Conservation (phyloP, 148 eudicot genomes). For the Heliosperma pusillum region DNA sequence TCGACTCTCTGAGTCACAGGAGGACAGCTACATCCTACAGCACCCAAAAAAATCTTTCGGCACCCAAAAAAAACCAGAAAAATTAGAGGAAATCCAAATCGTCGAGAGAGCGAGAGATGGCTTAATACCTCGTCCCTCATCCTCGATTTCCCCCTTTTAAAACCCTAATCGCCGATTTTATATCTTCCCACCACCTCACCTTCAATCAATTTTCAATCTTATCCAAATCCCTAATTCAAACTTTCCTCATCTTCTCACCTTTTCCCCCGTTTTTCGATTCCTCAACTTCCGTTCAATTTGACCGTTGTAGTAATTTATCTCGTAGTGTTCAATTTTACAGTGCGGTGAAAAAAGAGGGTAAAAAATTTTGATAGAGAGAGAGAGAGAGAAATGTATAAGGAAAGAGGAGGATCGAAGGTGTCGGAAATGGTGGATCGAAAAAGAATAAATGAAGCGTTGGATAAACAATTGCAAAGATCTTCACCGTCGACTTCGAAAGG, state of each 20-base stretch:
- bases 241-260: background rate
- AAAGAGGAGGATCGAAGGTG: slow-evolving; percentile 41
- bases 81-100: background rate
- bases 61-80: background rate
- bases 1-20: background rate
- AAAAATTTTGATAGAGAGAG: background rate
- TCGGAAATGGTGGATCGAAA: slow-evolving; percentile 51
- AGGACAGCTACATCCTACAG: background rate
- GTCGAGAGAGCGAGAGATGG: slow-evolving; percentile 10
- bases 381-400: slow-evolving; percentile 31
- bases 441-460: slow-evolving; percentile 53
- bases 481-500: slow-evolving; percentile 56
- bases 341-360: background rate
- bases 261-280: background rate
- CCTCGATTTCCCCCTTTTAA: slow-evolving; percentile 18
- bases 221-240: background rate
- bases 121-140: background rate
- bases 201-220: background rate
- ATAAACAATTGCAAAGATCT: slow-evolving; percentile 53
- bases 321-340: background rate
- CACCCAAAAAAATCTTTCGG: background rate
- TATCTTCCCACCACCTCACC: background rate
- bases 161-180: slow-evolving; percentile 22
- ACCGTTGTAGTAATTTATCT: background rate
- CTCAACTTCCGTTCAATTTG: background rate